Evolutionary conservation across 1,284 basidiomycete species (phyloP).

Genomic region (Cutaneotrichosporon curvatum): DNA sequence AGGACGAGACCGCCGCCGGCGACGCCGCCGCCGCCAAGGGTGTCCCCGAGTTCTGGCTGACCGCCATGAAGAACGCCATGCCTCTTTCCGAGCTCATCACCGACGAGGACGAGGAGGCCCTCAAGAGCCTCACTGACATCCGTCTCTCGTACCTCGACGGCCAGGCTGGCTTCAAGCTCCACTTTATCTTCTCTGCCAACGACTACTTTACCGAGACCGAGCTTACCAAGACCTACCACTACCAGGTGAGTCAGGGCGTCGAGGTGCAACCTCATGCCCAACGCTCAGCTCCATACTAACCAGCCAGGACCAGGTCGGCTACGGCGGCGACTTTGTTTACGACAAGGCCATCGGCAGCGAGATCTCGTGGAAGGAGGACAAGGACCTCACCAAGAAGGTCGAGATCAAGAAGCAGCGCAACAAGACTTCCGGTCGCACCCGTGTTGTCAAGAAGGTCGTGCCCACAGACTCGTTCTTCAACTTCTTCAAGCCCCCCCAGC

Average conservation of each 20-base stretch:
- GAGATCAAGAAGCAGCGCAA: slow-evolving; percentile 99
- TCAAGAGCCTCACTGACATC: slow-evolving; percentile 63
- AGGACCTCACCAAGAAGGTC: slow-evolving; percentile 92
- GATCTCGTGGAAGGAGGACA: slow-evolving; percentile 97
- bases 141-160: slow-evolving; percentile 60
- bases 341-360: slow-evolving; percentile 83
- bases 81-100: slow-evolving; percentile 85
- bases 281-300: slow-evolving; percentile 5
- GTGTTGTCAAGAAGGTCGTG: slow-evolving; percentile 79
- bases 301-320: slow-evolving; percentile 82
- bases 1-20: slow-evolving; percentile 29
- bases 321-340: slow-evolving; percentile 90
- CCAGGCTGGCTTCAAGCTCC: slow-evolving; percentile 84
- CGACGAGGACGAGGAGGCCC: slow-evolving; percentile 73
- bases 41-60: slow-evolving; percentile 97
- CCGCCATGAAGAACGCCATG: slow-evolving; percentile 85
- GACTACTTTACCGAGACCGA: slow-evolving; percentile 79
- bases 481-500: slow-evolving; percentile 85
- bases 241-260: slow-evolving; percentile 55
- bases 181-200: slow-evolving; percentile 74
- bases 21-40: slow-evolving; percentile 51
- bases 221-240: slow-evolving; percentile 90
- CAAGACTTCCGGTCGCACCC: slow-evolving; percentile 92
- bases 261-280: background rate
- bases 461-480: slow-evolving; percentile 94